Evolutionary conservation across 1,284 basidiomycete species (phyloP), one percentile per base, ranked within the genome.

Genomic region (Fomitopsis palustris): DNA sequence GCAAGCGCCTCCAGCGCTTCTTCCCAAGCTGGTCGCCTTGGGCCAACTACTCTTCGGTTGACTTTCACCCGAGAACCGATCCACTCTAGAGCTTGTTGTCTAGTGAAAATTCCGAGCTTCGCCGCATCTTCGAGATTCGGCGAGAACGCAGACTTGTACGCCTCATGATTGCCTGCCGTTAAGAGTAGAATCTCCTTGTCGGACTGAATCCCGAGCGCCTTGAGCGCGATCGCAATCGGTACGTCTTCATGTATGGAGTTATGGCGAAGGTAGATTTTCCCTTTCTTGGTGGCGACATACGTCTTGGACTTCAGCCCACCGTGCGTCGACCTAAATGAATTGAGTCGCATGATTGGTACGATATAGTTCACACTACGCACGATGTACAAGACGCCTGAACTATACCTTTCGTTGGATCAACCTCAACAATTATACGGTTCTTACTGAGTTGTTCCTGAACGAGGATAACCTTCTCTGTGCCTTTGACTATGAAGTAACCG

Each of bases 391-490:
- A 96, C 9, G 97, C 96, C 70, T 95, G 94, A 0, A 98, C 96
- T 49, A 93, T 79, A 16, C 93, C 93, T 76, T 99, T 99, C 51
- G 90, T 89, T 7, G 84, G 77, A 75, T 98, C 93, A 39, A 90
- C 91, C 78, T 99, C 98, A 64, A 99, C 96, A 64, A 99, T 97
- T 72, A 99, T 99, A 60, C 97, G 87, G 76, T 99, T 99, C 81
- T 99, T 99, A 81, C 93, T 96, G 69, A 99, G 78, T 77, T 99
- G 97, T 74, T 99, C 98, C 74, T 99, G 97, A 1, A 99, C 96
- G 60, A 99, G 81, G 65, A 99, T 99, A 69, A 99, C 97, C 79
- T 99, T 99, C 76, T 99, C 97, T 19, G 98, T 99, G 14, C 97
- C 97, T 74, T 97, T 98, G 55, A 99, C 96, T 59, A 99, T 92